phyloP scores from a whole-genome alignment of 805 yeast genomes.

The Zygosaccharomyces gambellarensis region DNA sequence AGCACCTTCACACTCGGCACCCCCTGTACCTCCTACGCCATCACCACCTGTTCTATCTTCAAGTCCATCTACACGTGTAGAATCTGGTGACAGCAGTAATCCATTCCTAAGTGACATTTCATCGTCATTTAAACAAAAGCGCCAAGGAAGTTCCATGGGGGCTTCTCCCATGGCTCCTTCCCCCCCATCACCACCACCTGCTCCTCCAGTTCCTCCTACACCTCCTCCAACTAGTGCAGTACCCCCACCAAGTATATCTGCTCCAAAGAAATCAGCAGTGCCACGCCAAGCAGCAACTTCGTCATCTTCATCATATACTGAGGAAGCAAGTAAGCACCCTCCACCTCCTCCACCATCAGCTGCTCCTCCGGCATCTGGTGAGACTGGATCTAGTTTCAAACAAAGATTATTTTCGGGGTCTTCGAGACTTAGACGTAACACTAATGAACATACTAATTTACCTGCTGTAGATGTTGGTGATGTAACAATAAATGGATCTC shows the following conservation, averaged over 20 bases:
- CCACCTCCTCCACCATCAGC: conserved; percentile 22
- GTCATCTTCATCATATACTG: conserved; percentile 14
- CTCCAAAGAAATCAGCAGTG: conserved; percentile 21
- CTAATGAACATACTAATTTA: conserved; percentile 21
- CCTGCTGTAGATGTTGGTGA: conserved; percentile 22
- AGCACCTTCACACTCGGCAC: conserved; percentile 22
- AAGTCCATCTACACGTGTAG: neutral
- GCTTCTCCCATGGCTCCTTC: conserved; percentile 27
- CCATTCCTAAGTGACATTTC: conserved; percentile 9
- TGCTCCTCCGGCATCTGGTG: conserved; percentile 12
- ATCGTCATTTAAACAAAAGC: conserved; percentile 11
- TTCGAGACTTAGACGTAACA: conserved; percentile 31
- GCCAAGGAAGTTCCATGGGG: conserved; percentile 19
- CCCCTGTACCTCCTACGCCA: conserved; percentile 14
- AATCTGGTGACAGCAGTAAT: conserved; percentile 3
- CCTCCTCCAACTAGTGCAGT: conserved; percentile 23
- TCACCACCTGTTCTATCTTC: conserved; percentile 10
- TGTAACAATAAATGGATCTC: conserved; percentile 27
- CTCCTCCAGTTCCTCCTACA: conserved; percentile 27
- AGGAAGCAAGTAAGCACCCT: conserved; percentile 4
- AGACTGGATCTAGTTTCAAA: conserved; percentile 15
- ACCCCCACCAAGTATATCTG: conserved; percentile 16
- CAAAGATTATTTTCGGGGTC: conserved; percentile 30
- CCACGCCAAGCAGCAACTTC: conserved; percentile 26
- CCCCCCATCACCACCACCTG: conserved; percentile 25